Percentiles rank a stretch among this genome's conserved stretches.
Evolutionary conservation across 2,329 filamentous ascomycete species (phyloP).

Genomic region (Dothideomycetidae sp.): DNA sequence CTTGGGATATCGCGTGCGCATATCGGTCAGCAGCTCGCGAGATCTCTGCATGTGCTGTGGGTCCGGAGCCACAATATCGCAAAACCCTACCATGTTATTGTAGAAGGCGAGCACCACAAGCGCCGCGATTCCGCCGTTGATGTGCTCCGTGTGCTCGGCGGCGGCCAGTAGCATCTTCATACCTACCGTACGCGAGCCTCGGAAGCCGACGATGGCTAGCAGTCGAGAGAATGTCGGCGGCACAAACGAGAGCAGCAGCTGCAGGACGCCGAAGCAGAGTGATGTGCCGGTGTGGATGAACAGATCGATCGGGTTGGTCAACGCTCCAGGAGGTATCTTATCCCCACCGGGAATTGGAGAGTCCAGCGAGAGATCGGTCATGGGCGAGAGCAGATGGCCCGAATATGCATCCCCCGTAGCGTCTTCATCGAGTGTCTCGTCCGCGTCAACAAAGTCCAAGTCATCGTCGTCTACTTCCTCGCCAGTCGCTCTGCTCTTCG

Average conservation of each 20-base stretch:
- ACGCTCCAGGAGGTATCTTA: conserved; percentile 31
- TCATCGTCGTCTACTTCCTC: conserved; percentile 27
- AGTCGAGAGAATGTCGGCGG: conserved; percentile 82
- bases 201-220: conserved; percentile 78
- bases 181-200: conserved; percentile 70
- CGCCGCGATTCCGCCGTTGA: conserved; percentile 83
- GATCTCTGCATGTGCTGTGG: conserved; percentile 57
- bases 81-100: conserved; percentile 70
- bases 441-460: conserved; percentile 43
- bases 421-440: conserved; percentile 33
- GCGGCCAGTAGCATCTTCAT: conserved; percentile 82
- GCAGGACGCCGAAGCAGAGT: conserved; percentile 76
- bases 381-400: conserved; percentile 28
- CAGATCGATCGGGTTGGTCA: conserved; percentile 57
- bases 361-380: conserved; percentile 14
- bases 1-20: conserved; percentile 66
- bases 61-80: conserved; percentile 66
- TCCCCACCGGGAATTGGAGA: not conserved
- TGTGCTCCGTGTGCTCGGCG: conserved; percentile 60
- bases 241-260: conserved; percentile 81
- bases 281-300: conserved; percentile 84
- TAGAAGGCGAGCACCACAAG: conserved; percentile 74
- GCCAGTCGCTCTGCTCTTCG: conserved; percentile 9
- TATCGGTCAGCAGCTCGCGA: conserved; percentile 50
- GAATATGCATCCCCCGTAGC: conserved; percentile 35